A percentile compares a stretch with the other conserved stretches of the same genome.
phyloP scores from a whole-genome alignment of 2,329 filamentous ascomycete species.

The Scedosporium boydii region DNA sequence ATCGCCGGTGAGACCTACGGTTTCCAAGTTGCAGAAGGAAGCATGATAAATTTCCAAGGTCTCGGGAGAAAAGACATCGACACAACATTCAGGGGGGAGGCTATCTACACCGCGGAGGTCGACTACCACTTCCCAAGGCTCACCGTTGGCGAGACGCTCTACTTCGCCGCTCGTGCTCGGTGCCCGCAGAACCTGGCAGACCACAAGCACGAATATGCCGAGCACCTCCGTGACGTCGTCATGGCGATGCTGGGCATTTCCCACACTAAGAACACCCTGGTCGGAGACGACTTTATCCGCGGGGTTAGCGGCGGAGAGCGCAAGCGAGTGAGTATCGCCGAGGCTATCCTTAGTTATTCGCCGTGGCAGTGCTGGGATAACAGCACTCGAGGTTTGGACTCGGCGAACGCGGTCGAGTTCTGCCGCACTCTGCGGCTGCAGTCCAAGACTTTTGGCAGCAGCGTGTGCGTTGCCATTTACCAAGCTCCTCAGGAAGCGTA shows the following conservation, averaged over 20 bases:
- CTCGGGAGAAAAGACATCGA: slow-evolving; percentile 49
- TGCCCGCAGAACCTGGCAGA: slow-evolving; percentile 35
- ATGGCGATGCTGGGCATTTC: slow-evolving; percentile 45
- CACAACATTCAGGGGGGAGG: slow-evolving; percentile 44
- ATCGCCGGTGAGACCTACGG: slow-evolving; percentile 53
- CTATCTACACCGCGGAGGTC: slow-evolving; percentile 57
- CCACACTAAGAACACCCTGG: slow-evolving; percentile 42
- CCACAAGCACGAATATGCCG: slow-evolving; percentile 30
- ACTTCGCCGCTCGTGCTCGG: slow-evolving; percentile 50
- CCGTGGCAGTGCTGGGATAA: slow-evolving; percentile 29
- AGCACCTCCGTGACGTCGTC: slow-evolving; percentile 40
- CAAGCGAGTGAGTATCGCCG: slow-evolving; percentile 24
- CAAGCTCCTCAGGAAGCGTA: slow-evolving; percentile 47
- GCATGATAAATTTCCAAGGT: slow-evolving; percentile 55
- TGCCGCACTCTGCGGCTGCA: slow-evolving; percentile 40
- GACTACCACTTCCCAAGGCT: slow-evolving; percentile 53
- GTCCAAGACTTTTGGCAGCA: slow-evolving; percentile 35
- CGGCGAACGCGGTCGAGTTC: slow-evolving; percentile 44
- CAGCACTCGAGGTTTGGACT: slow-evolving; percentile 41
- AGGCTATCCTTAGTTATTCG: slow-evolving; percentile 17
- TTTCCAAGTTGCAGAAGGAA: slow-evolving; percentile 49
- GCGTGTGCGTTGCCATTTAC: slow-evolving; percentile 41
- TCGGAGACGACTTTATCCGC: slow-evolving; percentile 44
- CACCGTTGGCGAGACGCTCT: slow-evolving; percentile 50
- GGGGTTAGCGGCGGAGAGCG: slow-evolving; percentile 43